Evolutionary conservation across 2,329 filamentous ascomycete species (phyloP).

Genomic region (Ciborinia camelliae): DNA sequence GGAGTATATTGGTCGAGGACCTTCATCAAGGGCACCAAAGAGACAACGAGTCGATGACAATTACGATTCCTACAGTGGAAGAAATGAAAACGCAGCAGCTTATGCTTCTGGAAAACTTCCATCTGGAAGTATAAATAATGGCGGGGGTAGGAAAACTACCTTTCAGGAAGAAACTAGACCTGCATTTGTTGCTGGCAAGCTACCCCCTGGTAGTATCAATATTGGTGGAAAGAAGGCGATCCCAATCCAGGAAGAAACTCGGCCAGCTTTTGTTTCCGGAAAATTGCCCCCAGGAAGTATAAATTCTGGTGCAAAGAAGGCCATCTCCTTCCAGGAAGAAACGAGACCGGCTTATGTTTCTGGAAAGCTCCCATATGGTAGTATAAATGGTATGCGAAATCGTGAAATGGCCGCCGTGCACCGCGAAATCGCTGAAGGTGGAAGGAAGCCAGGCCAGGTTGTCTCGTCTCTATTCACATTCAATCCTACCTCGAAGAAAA

Average conservation of each 20-base stretch:
- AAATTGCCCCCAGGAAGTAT: conserved; percentile 40
- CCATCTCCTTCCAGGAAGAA: conserved; percentile 26
- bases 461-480: conserved; percentile 90
- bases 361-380: conserved; percentile 30
- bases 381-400: conserved; percentile 34
- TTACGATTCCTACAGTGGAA: conserved; percentile 17
- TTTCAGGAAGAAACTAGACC: conserved; percentile 22
- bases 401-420: conserved; percentile 22
- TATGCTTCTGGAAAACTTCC: conserved; percentile 41
- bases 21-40: conserved; percentile 40
- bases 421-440: conserved; percentile 35
- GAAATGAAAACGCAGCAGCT: conserved; percentile 25
- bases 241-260: conserved; percentile 23
- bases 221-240: conserved; percentile 26
- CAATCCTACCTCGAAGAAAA: conserved; percentile 72
- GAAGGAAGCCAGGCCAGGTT: conserved; percentile 55
- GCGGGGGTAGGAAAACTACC: conserved; percentile 19
- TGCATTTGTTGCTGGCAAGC: conserved; percentile 37
- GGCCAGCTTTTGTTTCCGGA: conserved; percentile 33
- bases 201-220: conserved; percentile 38
- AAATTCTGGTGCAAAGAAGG: conserved; percentile 30
- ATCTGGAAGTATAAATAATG: conserved; percentile 35
- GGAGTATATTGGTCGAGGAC: conserved; percentile 36
- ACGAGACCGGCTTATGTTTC: conserved; percentile 33
- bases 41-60: conserved; percentile 43